Percentiles rank a stretch among this genome's conserved stretches.
Evolutionary conservation across 345 rosid genomes (phyloP).

Genomic region (Ceriops tagal): DNA sequence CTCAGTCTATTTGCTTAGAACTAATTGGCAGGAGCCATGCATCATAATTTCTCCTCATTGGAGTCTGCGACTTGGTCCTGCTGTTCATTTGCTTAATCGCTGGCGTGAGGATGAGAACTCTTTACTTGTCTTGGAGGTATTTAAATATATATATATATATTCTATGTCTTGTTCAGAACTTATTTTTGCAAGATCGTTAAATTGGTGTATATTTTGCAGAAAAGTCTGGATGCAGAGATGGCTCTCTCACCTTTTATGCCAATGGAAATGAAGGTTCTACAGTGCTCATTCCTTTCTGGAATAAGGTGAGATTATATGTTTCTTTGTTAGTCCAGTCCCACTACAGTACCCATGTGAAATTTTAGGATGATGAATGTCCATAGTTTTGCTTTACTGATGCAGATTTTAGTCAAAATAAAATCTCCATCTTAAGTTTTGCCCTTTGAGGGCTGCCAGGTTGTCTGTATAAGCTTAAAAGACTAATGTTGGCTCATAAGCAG

Average conservation of each 20-base stretch:
- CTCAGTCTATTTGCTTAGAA: constrained; percentile 40
- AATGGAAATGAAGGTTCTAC: constrained; percentile 69
- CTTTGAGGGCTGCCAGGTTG: background rate
- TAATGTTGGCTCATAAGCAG: no score
- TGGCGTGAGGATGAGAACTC: constrained; percentile 71
- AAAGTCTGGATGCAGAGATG: constrained; percentile 45
- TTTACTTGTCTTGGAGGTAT: constrained; percentile 78
- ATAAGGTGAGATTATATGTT: constrained; percentile 41
- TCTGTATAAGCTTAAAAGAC: no score
- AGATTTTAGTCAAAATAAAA: background rate
- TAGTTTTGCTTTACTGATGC: constrained; percentile 1
- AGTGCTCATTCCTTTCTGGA: constrained; percentile 79
- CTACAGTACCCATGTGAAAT: background rate
- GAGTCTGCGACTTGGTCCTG: constrained; percentile 81
- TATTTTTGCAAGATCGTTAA: constrained; percentile 11
- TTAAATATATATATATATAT: background rate
- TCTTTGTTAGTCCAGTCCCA: background rate
- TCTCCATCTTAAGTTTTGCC: background rate
- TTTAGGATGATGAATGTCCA: background rate
- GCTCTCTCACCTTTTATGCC: constrained; percentile 77
- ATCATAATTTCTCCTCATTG: constrained; percentile 70
- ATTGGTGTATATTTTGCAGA: constrained; percentile 43
- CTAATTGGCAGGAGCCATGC: constrained; percentile 84
- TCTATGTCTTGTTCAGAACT: constrained; percentile 2
- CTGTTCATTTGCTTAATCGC: constrained; percentile 65